Conservation (phyloP, 129 eudicot species). For the Artemisia argyi region DNA sequence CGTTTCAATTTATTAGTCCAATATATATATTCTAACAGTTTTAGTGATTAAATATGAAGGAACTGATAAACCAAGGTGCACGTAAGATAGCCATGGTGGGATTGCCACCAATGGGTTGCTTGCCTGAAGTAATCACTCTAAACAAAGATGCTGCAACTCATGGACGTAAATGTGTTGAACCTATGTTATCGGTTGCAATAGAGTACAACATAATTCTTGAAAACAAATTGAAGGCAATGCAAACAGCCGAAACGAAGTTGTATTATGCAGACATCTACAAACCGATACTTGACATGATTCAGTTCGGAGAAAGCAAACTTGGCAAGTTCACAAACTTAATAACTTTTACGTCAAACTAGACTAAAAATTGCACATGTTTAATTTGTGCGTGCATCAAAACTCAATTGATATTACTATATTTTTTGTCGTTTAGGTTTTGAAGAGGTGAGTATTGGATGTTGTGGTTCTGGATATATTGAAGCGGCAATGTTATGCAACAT, state of each 20-base stretch:
- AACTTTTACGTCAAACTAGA: not conserved
- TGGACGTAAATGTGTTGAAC: slow-evolving; percentile 46
- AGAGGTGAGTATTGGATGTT: slow-evolving; percentile 55
- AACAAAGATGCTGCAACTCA: slow-evolving; percentile 17
- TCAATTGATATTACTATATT: no score
- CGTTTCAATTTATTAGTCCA: no score
- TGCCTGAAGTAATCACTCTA: slow-evolving; percentile 43
- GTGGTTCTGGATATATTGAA: slow-evolving; percentile 59
- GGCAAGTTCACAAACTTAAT: slow-evolving; percentile 27
- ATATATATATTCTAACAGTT: not conserved
- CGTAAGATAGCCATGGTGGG: slow-evolving; percentile 48
- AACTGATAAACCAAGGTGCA: slow-evolving; percentile 38
- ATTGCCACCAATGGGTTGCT: slow-evolving; percentile 56
- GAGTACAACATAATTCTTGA: slow-evolving; percentile 48
- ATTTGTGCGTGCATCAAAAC: no score
- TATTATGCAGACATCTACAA: slow-evolving; percentile 47
- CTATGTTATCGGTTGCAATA: slow-evolving; percentile 36
- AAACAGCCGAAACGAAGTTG: slow-evolving; percentile 20
- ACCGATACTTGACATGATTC: slow-evolving; percentile 45
- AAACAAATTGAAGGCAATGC: slow-evolving; percentile 27
- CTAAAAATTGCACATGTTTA: no score
- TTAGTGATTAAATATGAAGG: slow-evolving; percentile 23
- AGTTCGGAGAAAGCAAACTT: slow-evolving; percentile 29
- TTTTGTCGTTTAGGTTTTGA: slow-evolving; percentile 41
- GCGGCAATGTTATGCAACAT: slow-evolving; percentile 48